Percentiles rank a stretch among this genome's conserved stretches.
phyloP scores from a whole-genome alignment of 331 rosid species.

The Arachis monticola region DNA sequence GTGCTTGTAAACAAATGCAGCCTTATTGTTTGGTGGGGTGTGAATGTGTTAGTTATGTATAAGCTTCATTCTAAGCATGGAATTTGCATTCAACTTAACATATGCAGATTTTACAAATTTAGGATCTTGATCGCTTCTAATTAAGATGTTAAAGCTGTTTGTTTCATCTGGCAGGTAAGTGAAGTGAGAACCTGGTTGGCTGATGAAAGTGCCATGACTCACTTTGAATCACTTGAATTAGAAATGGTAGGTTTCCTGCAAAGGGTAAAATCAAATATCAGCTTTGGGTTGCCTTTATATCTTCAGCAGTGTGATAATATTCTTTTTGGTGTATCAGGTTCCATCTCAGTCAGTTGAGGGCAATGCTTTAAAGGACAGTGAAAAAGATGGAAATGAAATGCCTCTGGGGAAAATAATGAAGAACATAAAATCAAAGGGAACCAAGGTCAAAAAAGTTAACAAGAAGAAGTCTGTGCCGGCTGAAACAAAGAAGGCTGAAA shows the following conservation, averaged over 20 bases:
- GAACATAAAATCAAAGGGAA: slow-evolving; percentile 65
- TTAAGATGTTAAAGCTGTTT: slow-evolving; percentile 31
- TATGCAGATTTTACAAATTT: slow-evolving; percentile 12
- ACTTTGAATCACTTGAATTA: slow-evolving; percentile 76
- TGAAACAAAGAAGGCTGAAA: slow-evolving; percentile 61
- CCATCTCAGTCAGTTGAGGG: slow-evolving; percentile 55
- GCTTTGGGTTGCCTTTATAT: slow-evolving; percentile 34
- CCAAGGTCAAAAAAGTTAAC: slow-evolving; percentile 66
- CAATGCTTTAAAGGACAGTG: slow-evolving; percentile 60
- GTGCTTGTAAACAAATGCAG: too few relatives aligned
- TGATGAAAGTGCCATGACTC: slow-evolving; percentile 70
- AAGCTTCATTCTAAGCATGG: slow-evolving; percentile 26
- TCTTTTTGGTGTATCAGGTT: slow-evolving; percentile 52
- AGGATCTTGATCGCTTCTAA: slow-evolving; percentile 17
- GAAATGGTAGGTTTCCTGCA: slow-evolving; percentile 63
- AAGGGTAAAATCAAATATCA: slow-evolving; percentile 15
- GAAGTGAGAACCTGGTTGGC: slow-evolving; percentile 81
- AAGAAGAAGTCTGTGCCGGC: slow-evolving; percentile 51
- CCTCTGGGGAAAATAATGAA: slow-evolving; percentile 86
- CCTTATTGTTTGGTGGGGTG: slow-evolving; percentile 28
- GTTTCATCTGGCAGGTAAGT: slow-evolving; percentile 58
- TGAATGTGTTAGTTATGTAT: slow-evolving; percentile 25
- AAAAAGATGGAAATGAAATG: slow-evolving; percentile 69
- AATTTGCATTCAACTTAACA: slow-evolving; percentile 33
- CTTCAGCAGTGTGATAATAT: slow-evolving; percentile 43